phyloP scores from a whole-genome alignment of 352 stramenopile genomes.

The Phytophthora hibernalis region DNA sequence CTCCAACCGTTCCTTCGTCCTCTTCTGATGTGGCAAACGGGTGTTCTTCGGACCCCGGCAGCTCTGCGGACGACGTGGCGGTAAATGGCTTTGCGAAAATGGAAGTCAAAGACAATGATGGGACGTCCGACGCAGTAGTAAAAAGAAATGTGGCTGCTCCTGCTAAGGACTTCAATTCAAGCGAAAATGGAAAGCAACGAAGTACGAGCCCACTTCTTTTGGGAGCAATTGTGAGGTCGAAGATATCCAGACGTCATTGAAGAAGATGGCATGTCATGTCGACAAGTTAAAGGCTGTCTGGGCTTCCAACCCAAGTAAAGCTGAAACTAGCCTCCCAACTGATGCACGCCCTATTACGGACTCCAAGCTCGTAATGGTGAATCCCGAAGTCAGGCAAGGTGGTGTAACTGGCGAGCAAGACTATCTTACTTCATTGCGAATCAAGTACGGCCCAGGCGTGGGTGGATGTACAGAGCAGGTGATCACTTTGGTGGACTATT shows the following conservation, averaged over 20 bases:
- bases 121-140: neutral
- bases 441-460: slow-evolving; percentile 67
- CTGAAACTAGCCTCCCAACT: neutral
- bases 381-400: slow-evolving; percentile 10
- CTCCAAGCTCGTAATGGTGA: slow-evolving; percentile 2
- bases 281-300: slow-evolving; percentile 20
- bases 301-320: slow-evolving; percentile 3
- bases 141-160: neutral
- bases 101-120: slow-evolving; percentile 3
- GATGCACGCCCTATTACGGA: neutral
- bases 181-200: neutral
- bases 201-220: slow-evolving; percentile 30
- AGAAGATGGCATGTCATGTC: slow-evolving; percentile 40
- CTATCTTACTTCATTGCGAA: slow-evolving; percentile 51
- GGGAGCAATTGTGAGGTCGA: slow-evolving; percentile 48
- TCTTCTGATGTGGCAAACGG: neutral
- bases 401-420: slow-evolving; percentile 2
- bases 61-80: neutral
- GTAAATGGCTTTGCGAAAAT: slow-evolving; percentile 5
- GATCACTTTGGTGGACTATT: slow-evolving; percentile 86
- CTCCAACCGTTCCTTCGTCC: neutral
- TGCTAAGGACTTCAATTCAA: neutral
- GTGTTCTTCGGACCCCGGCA: slow-evolving; percentile 2
- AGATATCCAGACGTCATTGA: slow-evolving; percentile 61
- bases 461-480: slow-evolving; percentile 75